phyloP scores from a whole-genome alignment of 2,329 filamentous ascomycete species.

The Gaeumannomyces tritici region DNA sequence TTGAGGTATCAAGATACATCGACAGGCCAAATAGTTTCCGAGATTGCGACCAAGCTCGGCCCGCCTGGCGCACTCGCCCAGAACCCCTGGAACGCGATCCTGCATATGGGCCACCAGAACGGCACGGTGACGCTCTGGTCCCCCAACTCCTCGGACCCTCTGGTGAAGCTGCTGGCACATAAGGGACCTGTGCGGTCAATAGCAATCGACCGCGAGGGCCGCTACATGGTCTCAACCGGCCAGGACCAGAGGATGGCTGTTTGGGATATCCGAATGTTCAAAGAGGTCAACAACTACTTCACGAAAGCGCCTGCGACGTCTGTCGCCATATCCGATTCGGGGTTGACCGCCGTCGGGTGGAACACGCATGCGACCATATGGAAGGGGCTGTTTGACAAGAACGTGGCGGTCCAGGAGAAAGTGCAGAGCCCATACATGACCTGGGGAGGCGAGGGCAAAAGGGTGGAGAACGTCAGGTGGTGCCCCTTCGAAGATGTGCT shows the following conservation, averaged over 20 bases:
- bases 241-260: conserved; percentile 13
- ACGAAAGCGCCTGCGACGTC: conserved; percentile 74
- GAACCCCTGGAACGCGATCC: conserved; percentile 85
- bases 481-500: conserved; percentile 93
- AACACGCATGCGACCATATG: conserved; percentile 84
- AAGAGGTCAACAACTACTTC: conserved; percentile 83
- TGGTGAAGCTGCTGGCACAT: conserved; percentile 88
- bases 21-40: conserved; percentile 79
- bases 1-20: conserved; percentile 94
- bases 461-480: conserved; percentile 75
- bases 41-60: conserved; percentile 77
- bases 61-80: conserved; percentile 75
- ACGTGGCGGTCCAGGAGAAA: conserved; percentile 57
- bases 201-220: conserved; percentile 78
- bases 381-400: conserved; percentile 78
- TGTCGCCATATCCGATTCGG: conserved; percentile 79
- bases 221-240: conserved; percentile 34
- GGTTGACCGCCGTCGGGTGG: conserved; percentile 82
- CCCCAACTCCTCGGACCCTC: conserved; percentile 74
- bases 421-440: conserved; percentile 84
- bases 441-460: conserved; percentile 79
- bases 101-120: conserved; percentile 91
- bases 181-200: conserved; percentile 78
- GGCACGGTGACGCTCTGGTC: conserved; percentile 94
- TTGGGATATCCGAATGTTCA: conserved; percentile 35